Evolutionary conservation across 345 rosid genomes (phyloP).

Genomic region (Lagerstroemia speciosa): DNA sequence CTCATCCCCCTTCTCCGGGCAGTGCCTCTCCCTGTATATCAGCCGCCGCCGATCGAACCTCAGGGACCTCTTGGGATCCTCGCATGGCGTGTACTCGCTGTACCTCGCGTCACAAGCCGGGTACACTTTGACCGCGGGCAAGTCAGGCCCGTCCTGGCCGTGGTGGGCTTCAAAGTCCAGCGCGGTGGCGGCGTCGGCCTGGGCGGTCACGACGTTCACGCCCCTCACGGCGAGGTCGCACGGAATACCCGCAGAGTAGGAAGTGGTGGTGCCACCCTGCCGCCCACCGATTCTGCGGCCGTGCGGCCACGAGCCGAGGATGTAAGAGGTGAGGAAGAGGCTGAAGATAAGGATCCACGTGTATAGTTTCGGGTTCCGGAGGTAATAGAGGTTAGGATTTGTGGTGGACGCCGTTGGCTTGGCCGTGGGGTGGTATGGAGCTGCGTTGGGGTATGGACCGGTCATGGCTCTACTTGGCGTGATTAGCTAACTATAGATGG

Average conservation of each 20-base stretch:
- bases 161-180: conserved; percentile 15
- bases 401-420: conserved; percentile 19
- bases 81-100: conserved; percentile 47
- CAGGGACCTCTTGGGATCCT: conserved; percentile 27
- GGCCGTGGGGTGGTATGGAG: neutral
- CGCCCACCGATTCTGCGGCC: conserved; percentile 3
- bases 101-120: conserved; percentile 25
- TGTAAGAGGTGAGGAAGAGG: conserved; percentile 36
- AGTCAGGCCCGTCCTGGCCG: conserved; percentile 4
- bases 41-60: conserved; percentile 16
- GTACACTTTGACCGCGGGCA: conserved; percentile 10
- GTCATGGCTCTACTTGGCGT: neutral
- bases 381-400: conserved; percentile 16
- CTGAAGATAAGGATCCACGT: conserved; percentile 18
- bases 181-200: neutral
- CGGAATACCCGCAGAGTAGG: neutral
- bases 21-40: conserved; percentile 35
- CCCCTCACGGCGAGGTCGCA: neutral
- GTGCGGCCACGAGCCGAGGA: conserved; percentile 27
- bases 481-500: neutral
- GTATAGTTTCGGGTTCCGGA: conserved; percentile 13
- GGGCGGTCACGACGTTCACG: neutral
- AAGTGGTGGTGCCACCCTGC: neutral
- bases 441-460: neutral
- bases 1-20: conserved; percentile 14